Percentiles rank a stretch among this genome's conserved stretches.
Evolutionary conservation across 768 basidiomycete genomes (phyloP).

Genomic region (Serendipita sp.): DNA sequence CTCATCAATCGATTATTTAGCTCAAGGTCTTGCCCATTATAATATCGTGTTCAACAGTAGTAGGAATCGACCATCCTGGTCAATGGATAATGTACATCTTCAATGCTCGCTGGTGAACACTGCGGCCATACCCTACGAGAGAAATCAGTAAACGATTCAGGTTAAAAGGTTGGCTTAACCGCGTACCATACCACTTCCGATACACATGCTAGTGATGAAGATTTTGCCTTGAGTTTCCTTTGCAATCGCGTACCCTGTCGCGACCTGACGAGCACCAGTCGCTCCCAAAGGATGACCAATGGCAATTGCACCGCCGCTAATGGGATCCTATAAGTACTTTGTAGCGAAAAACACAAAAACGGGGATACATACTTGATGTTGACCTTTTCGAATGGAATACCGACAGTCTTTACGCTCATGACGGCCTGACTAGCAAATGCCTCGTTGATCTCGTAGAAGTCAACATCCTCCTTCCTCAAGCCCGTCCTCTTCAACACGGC

Average conservation of each 20-base stretch:
- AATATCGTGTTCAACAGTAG: too few relatives aligned
- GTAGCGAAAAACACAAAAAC: neutral
- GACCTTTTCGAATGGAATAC: constrained; percentile 61
- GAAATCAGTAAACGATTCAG: neutral
- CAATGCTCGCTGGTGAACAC: constrained; percentile 75
- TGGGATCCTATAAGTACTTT: neutral
- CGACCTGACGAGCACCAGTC: constrained; percentile 79
- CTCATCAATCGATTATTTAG: too few relatives aligned
- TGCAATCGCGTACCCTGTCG: constrained; percentile 62
- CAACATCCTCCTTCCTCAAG: constrained; percentile 52
- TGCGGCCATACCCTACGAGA: constrained; percentile 53
- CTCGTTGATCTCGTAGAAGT: constrained; percentile 88
- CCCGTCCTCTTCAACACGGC: constrained; percentile 49
- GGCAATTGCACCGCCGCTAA: constrained; percentile 71
- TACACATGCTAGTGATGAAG: constrained; percentile 85
- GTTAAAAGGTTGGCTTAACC: neutral
- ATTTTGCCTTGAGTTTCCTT: constrained; percentile 56
- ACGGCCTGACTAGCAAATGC: constrained; percentile 78
- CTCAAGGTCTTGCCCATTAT: too few relatives aligned
- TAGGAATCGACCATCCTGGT: too few relatives aligned
- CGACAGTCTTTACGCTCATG: constrained; percentile 52
- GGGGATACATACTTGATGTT: constrained; percentile 36
- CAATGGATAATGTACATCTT: neutral
- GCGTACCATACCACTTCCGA: constrained; percentile 60
- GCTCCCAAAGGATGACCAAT: constrained; percentile 72